Base-by-base conservation (phyloP, 2,329 filamentous ascomycete species). In the Claviceps arundinis region DNA sequence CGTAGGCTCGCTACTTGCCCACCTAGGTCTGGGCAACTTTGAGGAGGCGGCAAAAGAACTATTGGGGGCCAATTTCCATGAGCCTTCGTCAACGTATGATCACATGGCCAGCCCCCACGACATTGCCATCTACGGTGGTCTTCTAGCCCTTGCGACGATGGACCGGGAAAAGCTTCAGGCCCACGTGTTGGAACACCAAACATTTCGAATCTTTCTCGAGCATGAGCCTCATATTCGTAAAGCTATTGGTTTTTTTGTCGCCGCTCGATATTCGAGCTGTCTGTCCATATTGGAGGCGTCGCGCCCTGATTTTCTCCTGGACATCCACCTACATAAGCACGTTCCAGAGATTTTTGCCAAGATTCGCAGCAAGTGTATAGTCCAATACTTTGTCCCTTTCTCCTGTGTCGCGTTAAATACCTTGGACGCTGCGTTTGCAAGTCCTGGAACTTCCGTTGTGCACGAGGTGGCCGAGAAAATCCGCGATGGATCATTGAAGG, bases 171-270 rank as follows among this genome's bases (percentile, higher is more conserved):
- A 88, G 55, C 74, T 98, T 22, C 85, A 93, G 65, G 71, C 69
- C 5, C 74, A 75, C 6, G 89, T 97, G 2, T 78, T 98, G 0
- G 87, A 93, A 40, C 95, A 89, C 62, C 72, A 73, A 37, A 73
- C 76, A 11, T 98, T 98, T 71, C 85, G 93, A 50, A 81, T 79
- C 46, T 95, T 93, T 64, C 78, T 98, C 14, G 93, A 97, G 65
- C 77, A 94, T 1, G 93, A 97, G 68, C 89, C 91, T 3, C 91
- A 97, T 62, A 86, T 98, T 56, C 87, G 93, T 57, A 90, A 90
- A 54, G 91, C 93, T 13, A 86, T 98, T 59, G 81, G 80, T 7
- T 84, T 88, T 64, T 98, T 96, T 70, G 88, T 91, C 60, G 89
- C 86, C 59, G 89, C 88, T 55, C 87, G 94, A 60, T 98, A 96